Evolutionary conservation across 2,329 filamentous ascomycete genomes (phyloP).

Genomic region (Curvularia sp.): DNA sequence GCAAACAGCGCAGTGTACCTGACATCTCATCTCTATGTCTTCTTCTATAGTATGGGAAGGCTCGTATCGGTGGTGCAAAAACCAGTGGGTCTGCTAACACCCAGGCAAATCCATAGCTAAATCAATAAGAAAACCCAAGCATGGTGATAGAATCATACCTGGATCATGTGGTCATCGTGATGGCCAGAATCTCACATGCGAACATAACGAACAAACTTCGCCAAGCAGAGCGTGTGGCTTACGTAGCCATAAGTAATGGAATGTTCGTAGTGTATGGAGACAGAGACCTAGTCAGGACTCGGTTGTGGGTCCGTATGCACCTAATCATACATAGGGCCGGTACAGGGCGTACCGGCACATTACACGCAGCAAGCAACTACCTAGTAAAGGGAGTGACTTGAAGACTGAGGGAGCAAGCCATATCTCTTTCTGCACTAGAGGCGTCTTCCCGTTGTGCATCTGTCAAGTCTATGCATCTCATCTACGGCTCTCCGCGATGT

Average conservation of each 20-base stretch:
- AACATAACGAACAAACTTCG: no score
- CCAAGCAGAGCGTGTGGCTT: neutral
- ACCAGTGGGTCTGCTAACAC: neutral
- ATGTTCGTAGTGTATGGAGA: neutral
- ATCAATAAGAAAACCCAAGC: neutral
- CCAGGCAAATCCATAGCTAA: neutral
- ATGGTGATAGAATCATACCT: neutral
- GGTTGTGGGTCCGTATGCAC: neutral
- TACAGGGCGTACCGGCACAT: neutral
- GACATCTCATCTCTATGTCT: neutral
- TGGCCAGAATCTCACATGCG: neutral
- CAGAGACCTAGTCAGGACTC: neutral
- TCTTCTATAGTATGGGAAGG: neutral
- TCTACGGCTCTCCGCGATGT: conserved; percentile 20
- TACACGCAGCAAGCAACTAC: no score
- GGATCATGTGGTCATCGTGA: neutral
- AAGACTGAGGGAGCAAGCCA: neutral
- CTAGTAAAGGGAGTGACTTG: neutral
- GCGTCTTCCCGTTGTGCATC: conserved; percentile 41
- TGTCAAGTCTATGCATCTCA: neutral
- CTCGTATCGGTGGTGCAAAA: neutral
- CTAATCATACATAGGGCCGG: neutral
- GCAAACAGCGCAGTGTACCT: neutral
- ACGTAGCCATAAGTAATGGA: neutral
- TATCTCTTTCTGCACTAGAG: neutral